Evolutionary conservation across 1,284 basidiomycete genomes (phyloP).

Genomic region (Ceratobasidium sp.): DNA sequence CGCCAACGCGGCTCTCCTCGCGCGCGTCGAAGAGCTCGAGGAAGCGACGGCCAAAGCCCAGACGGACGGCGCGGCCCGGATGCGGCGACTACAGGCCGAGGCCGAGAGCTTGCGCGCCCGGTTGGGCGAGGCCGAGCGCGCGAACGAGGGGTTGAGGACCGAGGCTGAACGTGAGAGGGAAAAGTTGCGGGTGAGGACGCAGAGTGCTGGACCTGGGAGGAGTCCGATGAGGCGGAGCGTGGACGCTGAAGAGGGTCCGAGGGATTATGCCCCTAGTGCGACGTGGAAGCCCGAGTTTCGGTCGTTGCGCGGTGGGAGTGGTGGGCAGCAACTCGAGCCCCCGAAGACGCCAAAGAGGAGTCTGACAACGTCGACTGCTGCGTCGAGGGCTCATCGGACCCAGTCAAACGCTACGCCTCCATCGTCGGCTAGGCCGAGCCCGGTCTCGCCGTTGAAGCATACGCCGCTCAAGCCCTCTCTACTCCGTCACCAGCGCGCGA

Average conservation of each 20-base stretch:
- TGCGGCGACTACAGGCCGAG: constrained; percentile 38
- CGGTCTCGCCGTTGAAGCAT: constrained; percentile 21
- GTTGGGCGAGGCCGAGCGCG: constrained; percentile 35
- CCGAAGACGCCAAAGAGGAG: not conserved
- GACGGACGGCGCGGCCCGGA: constrained; percentile 26
- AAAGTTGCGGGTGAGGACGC: constrained; percentile 13
- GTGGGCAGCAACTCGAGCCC: not conserved
- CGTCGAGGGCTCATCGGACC: not conserved
- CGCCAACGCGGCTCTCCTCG: constrained; percentile 34
- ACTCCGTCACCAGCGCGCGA: constrained; percentile 33
- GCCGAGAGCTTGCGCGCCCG: constrained; percentile 19
- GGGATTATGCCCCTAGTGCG: constrained; percentile 32
- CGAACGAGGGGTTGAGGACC: constrained; percentile 35
- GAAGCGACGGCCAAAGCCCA: constrained; percentile 36
- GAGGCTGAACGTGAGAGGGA: constrained; percentile 20
- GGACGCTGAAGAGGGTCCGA: not conserved
- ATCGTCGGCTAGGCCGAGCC: not conserved
- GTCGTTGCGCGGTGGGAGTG: constrained; percentile 13
- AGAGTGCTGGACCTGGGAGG: constrained; percentile 14
- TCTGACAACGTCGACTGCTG: not conserved
- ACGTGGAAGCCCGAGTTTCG: constrained; percentile 37
- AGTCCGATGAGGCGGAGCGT: not conserved
- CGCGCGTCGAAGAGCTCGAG: constrained; percentile 36
- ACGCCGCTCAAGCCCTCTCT: constrained; percentile 7
- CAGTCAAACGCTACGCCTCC: constrained; percentile 5